A percentile compares a stretch with the other conserved stretches of the same genome.
Conservation (phyloP, 1,284 basidiomycete genomes). For the Clitocybe nebularis region DNA sequence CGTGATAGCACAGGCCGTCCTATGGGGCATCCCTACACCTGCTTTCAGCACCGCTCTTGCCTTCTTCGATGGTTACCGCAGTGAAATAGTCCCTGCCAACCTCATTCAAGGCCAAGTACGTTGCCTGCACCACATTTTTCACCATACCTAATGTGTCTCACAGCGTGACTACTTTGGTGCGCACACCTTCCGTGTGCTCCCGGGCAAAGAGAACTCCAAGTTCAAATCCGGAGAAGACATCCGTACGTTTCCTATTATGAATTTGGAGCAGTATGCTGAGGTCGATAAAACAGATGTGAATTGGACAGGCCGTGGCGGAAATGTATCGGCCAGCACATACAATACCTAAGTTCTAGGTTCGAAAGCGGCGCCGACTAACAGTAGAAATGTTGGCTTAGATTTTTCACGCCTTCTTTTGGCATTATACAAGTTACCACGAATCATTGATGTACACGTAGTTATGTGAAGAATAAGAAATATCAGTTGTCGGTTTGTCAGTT, state of each 20-base stretch:
- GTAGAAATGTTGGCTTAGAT: no score
- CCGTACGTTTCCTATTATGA: slow-evolving; percentile 54
- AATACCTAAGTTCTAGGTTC: slow-evolving; percentile 57
- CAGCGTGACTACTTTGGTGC: slow-evolving; percentile 93
- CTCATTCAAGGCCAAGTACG: slow-evolving; percentile 88
- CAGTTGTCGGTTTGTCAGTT: not conserved
- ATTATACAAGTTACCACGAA: no score
- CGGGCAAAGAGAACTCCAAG: slow-evolving; percentile 83
- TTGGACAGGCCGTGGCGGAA: slow-evolving; percentile 93
- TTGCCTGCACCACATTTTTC: slow-evolving; percentile 1
- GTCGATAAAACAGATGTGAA: slow-evolving; percentile 79
- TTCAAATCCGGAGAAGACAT: slow-evolving; percentile 84
- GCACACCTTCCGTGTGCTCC: slow-evolving; percentile 90
- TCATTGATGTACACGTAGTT: no score
- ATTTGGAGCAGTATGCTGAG: no score
- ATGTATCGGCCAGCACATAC: slow-evolving; percentile 91
- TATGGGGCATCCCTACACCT: slow-evolving; percentile 97
- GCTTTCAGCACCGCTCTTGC: slow-evolving; percentile 96
- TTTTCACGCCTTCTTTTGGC: no score
- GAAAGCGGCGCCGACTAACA: not conserved
- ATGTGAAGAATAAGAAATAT: not conserved
- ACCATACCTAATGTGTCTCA: slow-evolving; percentile 22
- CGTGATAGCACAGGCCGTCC: slow-evolving; percentile 91
- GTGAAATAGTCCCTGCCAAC: slow-evolving; percentile 91
- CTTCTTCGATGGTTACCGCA: slow-evolving; percentile 98